Evolutionary conservation across 2,329 filamentous ascomycete genomes (phyloP).

Genomic region (Pyrenophora tritici-repentis): DNA sequence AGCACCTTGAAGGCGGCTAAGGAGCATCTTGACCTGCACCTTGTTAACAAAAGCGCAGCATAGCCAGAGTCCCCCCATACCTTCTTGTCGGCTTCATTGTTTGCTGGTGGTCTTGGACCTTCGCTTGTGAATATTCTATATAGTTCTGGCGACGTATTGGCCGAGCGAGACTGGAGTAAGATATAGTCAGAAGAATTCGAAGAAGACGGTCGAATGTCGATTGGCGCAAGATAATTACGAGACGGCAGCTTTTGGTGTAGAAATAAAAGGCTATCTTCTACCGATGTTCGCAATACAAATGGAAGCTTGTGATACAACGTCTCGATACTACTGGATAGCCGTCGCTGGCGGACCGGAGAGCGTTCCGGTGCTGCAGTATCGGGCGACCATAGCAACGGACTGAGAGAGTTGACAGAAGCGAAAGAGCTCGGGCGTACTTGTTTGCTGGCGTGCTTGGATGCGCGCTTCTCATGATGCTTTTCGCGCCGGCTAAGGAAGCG

Average conservation of each 20-base stretch:
- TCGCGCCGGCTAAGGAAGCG: slow-evolving; percentile 74
- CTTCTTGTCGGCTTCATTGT: slow-evolving; percentile 63
- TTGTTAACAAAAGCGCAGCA: slow-evolving; percentile 8
- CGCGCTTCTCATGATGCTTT: slow-evolving; percentile 53
- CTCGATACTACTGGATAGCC: slow-evolving; percentile 25
- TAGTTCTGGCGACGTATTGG: slow-evolving; percentile 54
- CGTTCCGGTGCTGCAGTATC: slow-evolving; percentile 13
- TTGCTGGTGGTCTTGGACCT: slow-evolving; percentile 53
- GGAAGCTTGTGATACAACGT: slow-evolving; percentile 33
- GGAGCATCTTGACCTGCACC: slow-evolving; percentile 57
- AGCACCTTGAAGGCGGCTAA: slow-evolving; percentile 56
- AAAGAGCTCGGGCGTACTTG: slow-evolving; percentile 39
- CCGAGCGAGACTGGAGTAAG: slow-evolving; percentile 31
- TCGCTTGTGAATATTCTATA: slow-evolving; percentile 69
- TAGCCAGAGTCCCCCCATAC: slow-evolving; percentile 25
- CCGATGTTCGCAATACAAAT: slow-evolving; percentile 19
- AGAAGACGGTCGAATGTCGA: slow-evolving; percentile 18
- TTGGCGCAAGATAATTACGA: slow-evolving; percentile 17
- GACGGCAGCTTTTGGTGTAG: slow-evolving; percentile 23
- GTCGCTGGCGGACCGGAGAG: slow-evolving; percentile 8
- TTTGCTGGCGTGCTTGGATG: slow-evolving; percentile 36
- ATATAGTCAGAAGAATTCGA: slow-evolving; percentile 33
- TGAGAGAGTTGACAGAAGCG: slow-evolving; percentile 22
- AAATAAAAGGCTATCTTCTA: slow-evolving; percentile 25
- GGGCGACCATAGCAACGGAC: slow-evolving; percentile 16